These are phyloP conservation scores for Xylaria nigripes DNA, from an alignment of 495 filamentous ascomycete genomes.

Conservation along the genomic window DNA sequence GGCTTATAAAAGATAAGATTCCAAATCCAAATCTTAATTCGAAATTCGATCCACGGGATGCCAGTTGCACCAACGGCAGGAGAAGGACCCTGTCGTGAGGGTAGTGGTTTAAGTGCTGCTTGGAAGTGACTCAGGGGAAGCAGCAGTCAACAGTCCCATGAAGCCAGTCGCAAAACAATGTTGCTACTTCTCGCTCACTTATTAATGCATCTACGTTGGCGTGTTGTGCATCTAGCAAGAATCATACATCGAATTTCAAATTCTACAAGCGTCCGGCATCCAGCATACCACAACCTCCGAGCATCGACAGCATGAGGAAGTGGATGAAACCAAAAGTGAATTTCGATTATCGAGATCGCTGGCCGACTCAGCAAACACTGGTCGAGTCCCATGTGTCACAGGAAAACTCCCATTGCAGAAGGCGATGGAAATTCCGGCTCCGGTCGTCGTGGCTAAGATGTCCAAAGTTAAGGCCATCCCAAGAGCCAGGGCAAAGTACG, in stretches of 20 bases:
- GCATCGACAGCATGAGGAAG: slow-evolving; percentile 2
- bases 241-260: neutral
- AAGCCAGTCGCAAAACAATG: neutral
- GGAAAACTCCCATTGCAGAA: neutral
- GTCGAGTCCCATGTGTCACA: slow-evolving; percentile 12
- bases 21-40: neutral
- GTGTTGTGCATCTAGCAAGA: neutral
- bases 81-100: neutral
- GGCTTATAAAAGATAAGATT: too few species aligned
- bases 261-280: neutral
- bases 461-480: neutral
- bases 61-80: neutral
- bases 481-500: slow-evolving; percentile 14
- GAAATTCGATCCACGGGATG: neutral
- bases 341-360: slow-evolving; percentile 22
- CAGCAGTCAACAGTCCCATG: too few species aligned
- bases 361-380: slow-evolving; percentile 25
- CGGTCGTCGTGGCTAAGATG: neutral
- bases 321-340: neutral
- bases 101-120: neutral
- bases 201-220: neutral
- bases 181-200: neutral
- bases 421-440: neutral
- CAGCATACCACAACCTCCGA: neutral
- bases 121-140: neutral